Evolutionary conservation across 1,139 yeast species (phyloP), one percentile per base, ranked within the genome.

Genomic region (Sugiyamaella neomexicana): DNA sequence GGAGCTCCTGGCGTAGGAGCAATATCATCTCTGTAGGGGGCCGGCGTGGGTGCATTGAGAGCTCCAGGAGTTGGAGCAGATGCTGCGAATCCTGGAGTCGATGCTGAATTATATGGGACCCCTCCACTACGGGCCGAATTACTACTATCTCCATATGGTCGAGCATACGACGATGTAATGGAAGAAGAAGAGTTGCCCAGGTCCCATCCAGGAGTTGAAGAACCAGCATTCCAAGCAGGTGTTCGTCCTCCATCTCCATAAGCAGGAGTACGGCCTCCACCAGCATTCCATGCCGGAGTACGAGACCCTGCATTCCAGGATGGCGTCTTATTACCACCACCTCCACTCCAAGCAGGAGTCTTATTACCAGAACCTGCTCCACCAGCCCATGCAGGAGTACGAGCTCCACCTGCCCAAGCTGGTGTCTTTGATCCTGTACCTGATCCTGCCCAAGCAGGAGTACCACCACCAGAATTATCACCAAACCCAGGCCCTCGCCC

Each of bases 31-130:
- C 78, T 78, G 72, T 51, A 78, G 62, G 56, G 78, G 12, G 75
- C 79, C 13, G 75, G 72, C 3, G 72, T 69, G 7, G 73, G 72
- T 1, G 74, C 75, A 46, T 68, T 65, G 42, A 68, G 56, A n/a
- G 65, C 68, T 58, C 82, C 81, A 71, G 81, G 80, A 42, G 80
- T 72, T 9, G 75, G 70, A 43, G 73, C 74, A 25, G 74, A 72
- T 42, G 73, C 74, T 31, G 74, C 73, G 42, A 67, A 67, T 7
- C 82, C 83, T 75, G 82, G 80, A 1, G 81, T 71, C 9, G 82
- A 76, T 5, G 78, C 76, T 48, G 61, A 53, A 9, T 43, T 47
- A 42, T 53, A 53, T 6, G 44, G 44, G 2, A 39, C 13, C 6
- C 10, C 36, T 15, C 52, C 50, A 23, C 55, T 52, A 20, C 52